These are phyloP conservation scores for Solanum medicagineum DNA, from an alignment of 257 asterid species.

Conservation along the genomic window DNA sequence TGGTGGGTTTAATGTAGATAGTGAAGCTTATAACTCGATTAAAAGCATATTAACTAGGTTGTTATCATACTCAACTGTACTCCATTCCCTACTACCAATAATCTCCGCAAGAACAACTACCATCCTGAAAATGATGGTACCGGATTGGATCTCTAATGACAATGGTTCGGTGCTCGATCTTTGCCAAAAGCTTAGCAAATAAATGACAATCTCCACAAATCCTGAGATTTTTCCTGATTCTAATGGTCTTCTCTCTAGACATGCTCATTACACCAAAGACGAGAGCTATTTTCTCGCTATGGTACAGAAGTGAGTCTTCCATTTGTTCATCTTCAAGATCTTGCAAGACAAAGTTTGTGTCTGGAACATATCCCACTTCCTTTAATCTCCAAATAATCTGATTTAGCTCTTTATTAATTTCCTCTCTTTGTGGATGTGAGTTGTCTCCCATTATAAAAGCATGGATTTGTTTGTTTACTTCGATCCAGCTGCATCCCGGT, in stretches of 20 bases:
- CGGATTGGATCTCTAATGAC: constrained; percentile 86
- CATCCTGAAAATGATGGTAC: constrained; percentile 83
- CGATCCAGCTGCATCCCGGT: constrained; percentile 98
- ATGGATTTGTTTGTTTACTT: constrained; percentile 55
- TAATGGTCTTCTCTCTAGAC: constrained; percentile 50
- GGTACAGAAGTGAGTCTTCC: constrained; percentile 70
- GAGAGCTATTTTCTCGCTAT: constrained; percentile 84
- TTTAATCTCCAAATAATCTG: constrained; percentile 40
- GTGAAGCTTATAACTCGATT: neutral
- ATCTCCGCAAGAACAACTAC: constrained; percentile 80
- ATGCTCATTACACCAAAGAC: constrained; percentile 56
- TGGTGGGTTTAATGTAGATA: neutral
- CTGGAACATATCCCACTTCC: constrained; percentile 72
- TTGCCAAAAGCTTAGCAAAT: constrained; percentile 65
- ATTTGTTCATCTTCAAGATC: constrained; percentile 87
- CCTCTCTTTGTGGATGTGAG: constrained; percentile 47
- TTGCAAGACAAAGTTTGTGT: constrained; percentile 72
- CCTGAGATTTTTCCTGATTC: constrained; percentile 76
- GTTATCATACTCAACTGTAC: neutral
- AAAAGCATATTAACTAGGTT: neutral
- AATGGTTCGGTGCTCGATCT: constrained; percentile 42
- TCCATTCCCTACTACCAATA: constrained; percentile 48
- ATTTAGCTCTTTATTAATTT: constrained; percentile 39
- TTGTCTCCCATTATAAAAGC: constrained; percentile 67
- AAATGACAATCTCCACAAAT: constrained; percentile 87